Conservation (phyloP, 345 rosid genomes). For the Laguncularia racemosa region DNA sequence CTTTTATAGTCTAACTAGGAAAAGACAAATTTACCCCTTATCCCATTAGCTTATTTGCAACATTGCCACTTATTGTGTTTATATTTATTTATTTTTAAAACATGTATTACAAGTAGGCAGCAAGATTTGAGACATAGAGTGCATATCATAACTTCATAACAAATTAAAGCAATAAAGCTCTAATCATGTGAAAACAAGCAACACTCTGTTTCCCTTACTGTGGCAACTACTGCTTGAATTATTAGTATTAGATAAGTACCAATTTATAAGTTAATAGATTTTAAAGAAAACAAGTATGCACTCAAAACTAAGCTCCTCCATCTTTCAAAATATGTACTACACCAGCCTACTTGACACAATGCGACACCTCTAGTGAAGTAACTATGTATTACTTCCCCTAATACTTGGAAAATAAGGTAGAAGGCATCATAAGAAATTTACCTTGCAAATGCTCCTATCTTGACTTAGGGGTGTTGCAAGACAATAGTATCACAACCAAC, state of each 20-base stretch:
- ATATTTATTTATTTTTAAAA: too few relatives aligned
- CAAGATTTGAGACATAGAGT: too few relatives aligned
- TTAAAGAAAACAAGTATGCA: too few relatives aligned
- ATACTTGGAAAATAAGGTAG: neutral
- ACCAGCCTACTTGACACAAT: constrained; percentile 88
- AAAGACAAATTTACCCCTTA: too few relatives aligned
- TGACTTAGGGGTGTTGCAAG: constrained; percentile 83
- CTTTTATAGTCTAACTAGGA: too few relatives aligned
- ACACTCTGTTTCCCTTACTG: constrained; percentile 95
- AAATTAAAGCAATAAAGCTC: constrained; percentile 20
- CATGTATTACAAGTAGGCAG: too few relatives aligned
- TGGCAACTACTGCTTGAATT: constrained; percentile 80
- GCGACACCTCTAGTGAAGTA: constrained; percentile 58
- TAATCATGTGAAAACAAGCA: constrained; percentile 99
- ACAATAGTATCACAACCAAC: constrained; percentile 86
- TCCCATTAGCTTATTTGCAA: too few relatives aligned
- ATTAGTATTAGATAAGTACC: too few relatives aligned
- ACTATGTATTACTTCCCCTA: neutral
- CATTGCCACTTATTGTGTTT: too few relatives aligned
- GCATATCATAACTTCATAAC: too few relatives aligned
- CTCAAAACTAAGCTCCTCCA: constrained; percentile 86
- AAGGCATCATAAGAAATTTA: constrained; percentile 10
- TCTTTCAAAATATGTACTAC: constrained; percentile 93
- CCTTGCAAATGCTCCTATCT: constrained; percentile 90
- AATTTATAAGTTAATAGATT: too few relatives aligned